Conservation (phyloP, 169 alveolate genomes). For the Eimeria brunetti region DNA sequence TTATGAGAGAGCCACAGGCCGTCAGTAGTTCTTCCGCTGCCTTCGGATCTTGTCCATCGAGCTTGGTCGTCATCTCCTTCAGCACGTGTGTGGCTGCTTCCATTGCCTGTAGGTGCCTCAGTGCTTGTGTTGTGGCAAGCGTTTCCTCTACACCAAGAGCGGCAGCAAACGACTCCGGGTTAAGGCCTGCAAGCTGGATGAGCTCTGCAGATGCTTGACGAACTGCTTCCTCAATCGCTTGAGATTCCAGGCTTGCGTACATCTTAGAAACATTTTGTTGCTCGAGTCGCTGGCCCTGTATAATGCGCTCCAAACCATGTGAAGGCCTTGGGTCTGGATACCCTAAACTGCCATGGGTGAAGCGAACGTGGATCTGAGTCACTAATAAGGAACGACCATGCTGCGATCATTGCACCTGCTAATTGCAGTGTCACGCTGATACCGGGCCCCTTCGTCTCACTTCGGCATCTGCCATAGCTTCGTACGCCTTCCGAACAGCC, state of each 20-base stretch:
- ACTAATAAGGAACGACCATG: neutral
- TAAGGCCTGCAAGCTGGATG: constrained; percentile 21
- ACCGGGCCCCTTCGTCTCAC: neutral
- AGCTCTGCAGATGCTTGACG: constrained; percentile 26
- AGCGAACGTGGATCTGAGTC: neutral
- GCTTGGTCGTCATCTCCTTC: constrained; percentile 1
- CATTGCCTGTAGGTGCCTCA: constrained; percentile 34
- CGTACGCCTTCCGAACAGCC: constrained; percentile 36
- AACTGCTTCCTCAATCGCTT: neutral
- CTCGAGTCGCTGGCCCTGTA: neutral
- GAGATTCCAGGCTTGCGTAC: constrained; percentile 17
- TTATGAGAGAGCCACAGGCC: constrained; percentile 10
- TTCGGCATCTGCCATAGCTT: constrained; percentile 46
- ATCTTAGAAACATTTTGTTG: neutral
- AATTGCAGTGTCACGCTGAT: neutral
- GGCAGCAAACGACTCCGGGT: constrained; percentile 49
- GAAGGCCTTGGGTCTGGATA: neutral
- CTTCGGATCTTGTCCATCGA: neutral
- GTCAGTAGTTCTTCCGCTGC: constrained; percentile 9
- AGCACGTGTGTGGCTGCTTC: constrained; percentile 45
- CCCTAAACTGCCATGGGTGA: neutral
- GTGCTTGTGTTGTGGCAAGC: constrained; percentile 44
- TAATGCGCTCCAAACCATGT: neutral
- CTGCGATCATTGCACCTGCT: neutral
- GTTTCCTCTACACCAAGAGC: constrained; percentile 49